Evolutionary conservation across 2,329 filamentous ascomycete genomes (phyloP).

Genomic region (Botrytis aclada): DNA sequence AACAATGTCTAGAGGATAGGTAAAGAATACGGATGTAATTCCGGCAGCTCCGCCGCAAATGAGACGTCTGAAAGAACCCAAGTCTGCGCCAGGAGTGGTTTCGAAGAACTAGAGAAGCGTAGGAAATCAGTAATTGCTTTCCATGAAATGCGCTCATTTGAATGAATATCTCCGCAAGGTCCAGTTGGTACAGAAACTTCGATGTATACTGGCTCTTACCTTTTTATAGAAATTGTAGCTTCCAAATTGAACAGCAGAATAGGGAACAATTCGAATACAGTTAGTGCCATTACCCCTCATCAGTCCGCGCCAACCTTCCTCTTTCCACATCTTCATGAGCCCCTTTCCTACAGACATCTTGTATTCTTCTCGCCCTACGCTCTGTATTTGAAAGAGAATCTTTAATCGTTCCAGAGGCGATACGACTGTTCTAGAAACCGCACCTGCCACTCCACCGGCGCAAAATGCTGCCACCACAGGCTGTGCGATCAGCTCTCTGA

Average conservation of each 20-base stretch:
- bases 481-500: constrained; percentile 61
- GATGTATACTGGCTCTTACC: constrained; percentile 50
- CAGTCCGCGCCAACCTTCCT: constrained; percentile 95
- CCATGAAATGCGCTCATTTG: neutral
- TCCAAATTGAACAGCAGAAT: constrained; percentile 96
- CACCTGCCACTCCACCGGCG: constrained; percentile 88
- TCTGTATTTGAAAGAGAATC: constrained; percentile 97
- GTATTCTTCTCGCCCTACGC: constrained; percentile 85
- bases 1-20: constrained; percentile 96
- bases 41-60: constrained; percentile 89
- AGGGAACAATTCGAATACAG: constrained; percentile 96
- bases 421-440: constrained; percentile 95
- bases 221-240: constrained; percentile 97
- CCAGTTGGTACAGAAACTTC: neutral
- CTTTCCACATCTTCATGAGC: constrained; percentile 89
- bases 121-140: constrained; percentile 13
- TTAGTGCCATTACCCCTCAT: constrained; percentile 98
- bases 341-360: constrained; percentile 88
- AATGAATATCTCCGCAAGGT: neutral
- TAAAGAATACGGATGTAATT: constrained; percentile 91
- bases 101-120: constrained; percentile 65
- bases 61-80: constrained; percentile 72
- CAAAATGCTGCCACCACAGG: constrained; percentile 90
- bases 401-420: constrained; percentile 94
- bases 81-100: constrained; percentile 65